phyloP scores from a whole-genome alignment of 768 basidiomycete species.

The Agrocybe pediades region DNA sequence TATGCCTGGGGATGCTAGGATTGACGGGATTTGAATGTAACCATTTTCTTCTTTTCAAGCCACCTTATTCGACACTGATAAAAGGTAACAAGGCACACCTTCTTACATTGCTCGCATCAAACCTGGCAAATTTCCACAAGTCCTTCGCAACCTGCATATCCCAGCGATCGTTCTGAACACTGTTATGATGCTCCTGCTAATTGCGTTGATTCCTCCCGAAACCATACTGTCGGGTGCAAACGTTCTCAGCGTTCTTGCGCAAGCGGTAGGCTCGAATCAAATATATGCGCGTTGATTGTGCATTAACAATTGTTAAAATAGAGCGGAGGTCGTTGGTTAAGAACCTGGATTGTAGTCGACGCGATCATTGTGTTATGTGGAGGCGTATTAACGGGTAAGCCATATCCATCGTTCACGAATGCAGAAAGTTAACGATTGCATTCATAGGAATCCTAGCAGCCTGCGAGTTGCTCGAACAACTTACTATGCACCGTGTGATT shows the following conservation, averaged over 20 bases:
- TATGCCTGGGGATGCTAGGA: constrained; percentile 72
- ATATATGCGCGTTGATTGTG: not conserved
- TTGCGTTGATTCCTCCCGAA: constrained; percentile 59
- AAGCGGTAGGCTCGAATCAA: constrained; percentile 38
- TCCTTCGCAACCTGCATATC: constrained; percentile 66
- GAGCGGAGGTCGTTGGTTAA: constrained; percentile 63
- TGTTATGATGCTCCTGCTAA: constrained; percentile 56
- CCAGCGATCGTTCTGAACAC: constrained; percentile 60
- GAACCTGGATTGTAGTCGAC: constrained; percentile 64
- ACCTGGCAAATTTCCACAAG: constrained; percentile 53
- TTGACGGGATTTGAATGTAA: constrained; percentile 73
- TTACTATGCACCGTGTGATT: constrained; percentile 61
- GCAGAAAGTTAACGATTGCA: not conserved
- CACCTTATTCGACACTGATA: not conserved
- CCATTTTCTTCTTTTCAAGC: constrained; percentile 9
- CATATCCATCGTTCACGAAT: not conserved
- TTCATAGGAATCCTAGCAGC: constrained; percentile 53
- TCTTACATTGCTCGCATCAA: constrained; percentile 67
- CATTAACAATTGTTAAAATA: constrained; percentile 19
- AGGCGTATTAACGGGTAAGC: constrained; percentile 65
- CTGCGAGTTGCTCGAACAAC: constrained; percentile 57
- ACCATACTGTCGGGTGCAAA: constrained; percentile 53
- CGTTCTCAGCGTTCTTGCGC: constrained; percentile 64
- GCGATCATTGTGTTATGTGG: constrained; percentile 74
- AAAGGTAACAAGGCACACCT: constrained; percentile 46